Base-by-base conservation (phyloP, 176 grass and related monocot genomes). In the Oryza meridionalis region DNA sequence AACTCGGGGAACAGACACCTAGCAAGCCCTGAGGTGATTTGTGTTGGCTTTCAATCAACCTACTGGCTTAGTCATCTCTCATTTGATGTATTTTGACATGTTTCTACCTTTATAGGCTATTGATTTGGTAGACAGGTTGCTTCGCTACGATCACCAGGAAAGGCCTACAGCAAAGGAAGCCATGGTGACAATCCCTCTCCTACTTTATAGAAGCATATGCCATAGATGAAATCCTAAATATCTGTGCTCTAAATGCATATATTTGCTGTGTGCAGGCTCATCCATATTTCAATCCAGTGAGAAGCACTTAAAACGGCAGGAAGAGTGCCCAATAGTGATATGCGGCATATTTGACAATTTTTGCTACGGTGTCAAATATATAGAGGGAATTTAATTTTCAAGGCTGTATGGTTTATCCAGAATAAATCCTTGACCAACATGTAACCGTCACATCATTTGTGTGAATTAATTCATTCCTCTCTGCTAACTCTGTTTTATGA, bases 131-230 rank as follows among this genome's bases (percentile, higher is more conserved):
- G 91, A 96, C 77, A 93, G 77, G 85, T 87, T 99, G 27, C 88
- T 99, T 24, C 85, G 78, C 6, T 99, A 89, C 21, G 93, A 99
- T 76, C 96, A 99, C 75, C 91, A 94, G n/a, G 93, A 99, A 90
- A 90, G 96, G 82, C 89, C 78, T 77, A 96, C 96, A 81, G 90
- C 93, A 59, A 99, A 96, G 84, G 93, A 96, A 85, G 90, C 91
- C 27, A 99, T 99, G 93, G 91, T 96, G 89, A 33, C 43, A 59
- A 3, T 27, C 25, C 6, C 43, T 33, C 9, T 37, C 40, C 3
- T 27, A 55, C 7, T 47, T 70, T 74, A 79, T 72, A 11, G 77
- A 91, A 65, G 2, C 51, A n/a, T 58, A 44, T 0, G 15, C 5
- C 6, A 73, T 82, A 13, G 65, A 59, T 31, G 13, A 72, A 11